Evolutionary conservation across 2,329 filamentous ascomycete genomes (phyloP), one percentile per base, ranked within the genome.

Genomic region (Apiospora sp.): DNA sequence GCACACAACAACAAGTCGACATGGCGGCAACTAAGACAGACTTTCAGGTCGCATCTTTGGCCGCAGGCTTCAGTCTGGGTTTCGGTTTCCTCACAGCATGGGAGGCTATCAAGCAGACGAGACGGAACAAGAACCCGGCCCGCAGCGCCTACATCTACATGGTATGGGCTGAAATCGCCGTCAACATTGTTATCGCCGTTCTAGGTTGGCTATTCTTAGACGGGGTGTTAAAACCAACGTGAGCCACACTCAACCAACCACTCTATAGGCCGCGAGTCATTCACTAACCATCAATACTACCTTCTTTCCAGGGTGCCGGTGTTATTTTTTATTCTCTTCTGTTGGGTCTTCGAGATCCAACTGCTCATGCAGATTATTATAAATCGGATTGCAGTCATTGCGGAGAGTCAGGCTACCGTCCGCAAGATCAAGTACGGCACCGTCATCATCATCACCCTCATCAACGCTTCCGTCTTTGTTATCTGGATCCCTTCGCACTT

Each of bases 361-460:
- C 79, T 87, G 1, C 75, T 88, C 1, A 83, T 88, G 80, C 86
- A 89, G 75, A 88, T 89, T 54, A 88, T 89, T 74, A 84, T 88
- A 76, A 89, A 88, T 75, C 83, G 87, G 71, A 85, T 88, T 24
- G 82, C 83, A 0, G 82, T 89, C 46, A 84, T 89, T 44, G 82
- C 85, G 19, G 82, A 85, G 16, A 79, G 84, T 61, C 80, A 79
- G 34, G 77, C 75, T 0, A 83, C 82, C 3, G 82, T 85, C 6
- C 37, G 70, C 0, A 78, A 75, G 14, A 74, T 89, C 43, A 88
- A 89, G 79, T 87, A 84, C 84, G 82, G 81, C 0, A 84, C 84
- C 0, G 81, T 85, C 0, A 48, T 79, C 0, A n/a, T 86, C 4
- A 87, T 89, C 68, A 86, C 84, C 1, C 44, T 79, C 14, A 85